These are phyloP conservation scores for Clonostachys rhizophaga DNA, from an alignment of 2,329 filamentous ascomycete genomes.

Conservation along the genomic window DNA sequence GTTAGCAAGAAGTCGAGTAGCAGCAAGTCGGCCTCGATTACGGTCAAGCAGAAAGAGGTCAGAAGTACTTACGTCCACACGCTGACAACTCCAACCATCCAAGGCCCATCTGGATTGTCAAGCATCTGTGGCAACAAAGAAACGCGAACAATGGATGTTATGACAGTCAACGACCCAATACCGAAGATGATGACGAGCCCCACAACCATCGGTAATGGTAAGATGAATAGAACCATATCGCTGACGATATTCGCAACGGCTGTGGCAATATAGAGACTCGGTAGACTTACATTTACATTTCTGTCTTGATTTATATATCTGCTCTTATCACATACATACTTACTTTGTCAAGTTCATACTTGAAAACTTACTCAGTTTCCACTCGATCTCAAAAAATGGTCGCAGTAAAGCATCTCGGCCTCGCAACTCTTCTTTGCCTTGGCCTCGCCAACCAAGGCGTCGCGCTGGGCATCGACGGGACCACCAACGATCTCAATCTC, in stretches of 20 bases:
- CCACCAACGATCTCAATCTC: no score
- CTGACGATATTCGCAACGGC: constrained; percentile 37
- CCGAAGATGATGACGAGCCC: constrained; percentile 30
- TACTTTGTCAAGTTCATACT: no score
- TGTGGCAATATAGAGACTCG: constrained; percentile 38
- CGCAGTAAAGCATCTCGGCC: no score
- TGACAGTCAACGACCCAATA: constrained; percentile 24
- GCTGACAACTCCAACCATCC: constrained; percentile 11
- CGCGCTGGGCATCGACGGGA: no score
- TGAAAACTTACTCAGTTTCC: no score
- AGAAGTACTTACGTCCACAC: constrained; percentile 11
- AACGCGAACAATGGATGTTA: constrained; percentile 17
- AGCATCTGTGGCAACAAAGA: background rate
- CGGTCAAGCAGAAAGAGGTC: no score
- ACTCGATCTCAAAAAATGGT: no score
- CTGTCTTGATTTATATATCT: no score
- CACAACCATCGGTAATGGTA: constrained; percentile 37
- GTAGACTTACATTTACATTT: constrained; percentile 7
- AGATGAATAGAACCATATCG: constrained; percentile 34
- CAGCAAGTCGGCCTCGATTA: no score
- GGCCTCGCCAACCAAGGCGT: no score
- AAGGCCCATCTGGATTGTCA: constrained; percentile 10
- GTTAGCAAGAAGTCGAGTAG: background rate
- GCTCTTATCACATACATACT: no score
- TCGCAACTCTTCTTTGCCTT: no score